Conservation (phyloP, 2,329 filamentous ascomycete genomes). For the Aureobasidium sp. region DNA sequence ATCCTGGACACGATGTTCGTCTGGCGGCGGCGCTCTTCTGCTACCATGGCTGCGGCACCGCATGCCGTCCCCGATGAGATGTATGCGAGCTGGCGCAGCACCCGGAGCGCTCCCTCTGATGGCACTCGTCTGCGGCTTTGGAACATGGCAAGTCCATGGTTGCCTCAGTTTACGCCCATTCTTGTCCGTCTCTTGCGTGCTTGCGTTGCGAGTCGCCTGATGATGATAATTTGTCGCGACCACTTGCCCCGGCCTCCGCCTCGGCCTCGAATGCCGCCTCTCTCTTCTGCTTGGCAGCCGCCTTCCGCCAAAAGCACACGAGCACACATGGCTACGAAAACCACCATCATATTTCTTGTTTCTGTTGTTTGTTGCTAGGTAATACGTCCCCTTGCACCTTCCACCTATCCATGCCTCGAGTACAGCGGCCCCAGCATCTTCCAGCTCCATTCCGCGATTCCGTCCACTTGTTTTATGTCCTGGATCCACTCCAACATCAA, state of each 20-base stretch:
- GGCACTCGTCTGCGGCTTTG: conserved; percentile 25
- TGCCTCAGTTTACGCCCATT: neutral
- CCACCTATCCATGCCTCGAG: neutral
- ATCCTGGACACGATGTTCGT: conserved; percentile 26
- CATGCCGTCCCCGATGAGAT: conserved; percentile 30
- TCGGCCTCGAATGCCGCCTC: neutral
- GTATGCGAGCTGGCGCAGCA: conserved; percentile 31
- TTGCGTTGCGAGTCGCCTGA: neutral
- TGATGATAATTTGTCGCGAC: neutral
- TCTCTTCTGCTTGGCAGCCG: neutral
- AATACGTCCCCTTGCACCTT: neutral
- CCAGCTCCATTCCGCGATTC: conserved; percentile 50
- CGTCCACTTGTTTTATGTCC: conserved; percentile 48
- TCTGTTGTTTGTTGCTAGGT: neutral
- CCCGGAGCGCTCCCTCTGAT: conserved; percentile 26
- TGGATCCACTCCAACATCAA: conserved; percentile 52
- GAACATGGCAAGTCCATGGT: conserved; percentile 22
- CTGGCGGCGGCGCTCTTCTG: conserved; percentile 28
- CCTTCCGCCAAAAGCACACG: too few species aligned
- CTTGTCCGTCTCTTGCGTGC: neutral
- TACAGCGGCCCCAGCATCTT: conserved; percentile 40
- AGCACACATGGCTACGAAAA: neutral
- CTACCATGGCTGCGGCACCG: conserved; percentile 26
- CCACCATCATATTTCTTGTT: neutral
- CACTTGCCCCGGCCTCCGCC: neutral